Base-by-base conservation (phyloP, 1,284 basidiomycete genomes). In the Phellinidium pouzarii region DNA sequence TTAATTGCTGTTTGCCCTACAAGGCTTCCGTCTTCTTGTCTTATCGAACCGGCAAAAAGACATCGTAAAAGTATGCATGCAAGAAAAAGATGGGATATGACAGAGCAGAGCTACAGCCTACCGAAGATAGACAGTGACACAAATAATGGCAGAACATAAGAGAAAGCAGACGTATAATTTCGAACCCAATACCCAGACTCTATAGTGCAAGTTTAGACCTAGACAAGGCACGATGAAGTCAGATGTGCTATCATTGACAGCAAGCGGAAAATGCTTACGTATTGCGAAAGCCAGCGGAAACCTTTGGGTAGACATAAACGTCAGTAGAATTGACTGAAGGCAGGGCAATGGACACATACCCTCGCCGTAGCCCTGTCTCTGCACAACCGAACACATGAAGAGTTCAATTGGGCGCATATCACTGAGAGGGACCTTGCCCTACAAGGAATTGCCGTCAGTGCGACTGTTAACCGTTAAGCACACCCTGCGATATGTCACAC, bases 331-430 rank as follows among this genome's bases (percentile, higher is more conserved):
- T 34, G 31, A 43, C 44, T n/a, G 26, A 22, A 38, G 19, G n/a
- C 9, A 4, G 52, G 14, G 5, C 25, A 14, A 14, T 4, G 29
- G 27, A 31, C 31, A 58, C 72, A 49, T 55, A 81, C 91, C 95
- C 74, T 99, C 96, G 58, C 94, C 95, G 70, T 99, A 99, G 56
- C 95, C 95, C 70, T 98, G 94, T 68, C 95, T 83, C 81, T 96
- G 94, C 54, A 99, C 95, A 56, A 99, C 95, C 14, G 96, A 99
- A 77, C 94, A 98, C 96, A 99, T 99, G 84, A 98, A 99, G 64
- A 99, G 82, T 71, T 99, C 96, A 70, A 99, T 97, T 29, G 96
- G 95, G 59, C 96, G 85, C 63, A 99, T 98, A 71, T 98, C 95
- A 64, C 79, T 89, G 63, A 99, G 83, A 57, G 94, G 94, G 38